phyloP scores from a whole-genome alignment of 1,284 basidiomycete genomes.

The Ustilago tritici region DNA sequence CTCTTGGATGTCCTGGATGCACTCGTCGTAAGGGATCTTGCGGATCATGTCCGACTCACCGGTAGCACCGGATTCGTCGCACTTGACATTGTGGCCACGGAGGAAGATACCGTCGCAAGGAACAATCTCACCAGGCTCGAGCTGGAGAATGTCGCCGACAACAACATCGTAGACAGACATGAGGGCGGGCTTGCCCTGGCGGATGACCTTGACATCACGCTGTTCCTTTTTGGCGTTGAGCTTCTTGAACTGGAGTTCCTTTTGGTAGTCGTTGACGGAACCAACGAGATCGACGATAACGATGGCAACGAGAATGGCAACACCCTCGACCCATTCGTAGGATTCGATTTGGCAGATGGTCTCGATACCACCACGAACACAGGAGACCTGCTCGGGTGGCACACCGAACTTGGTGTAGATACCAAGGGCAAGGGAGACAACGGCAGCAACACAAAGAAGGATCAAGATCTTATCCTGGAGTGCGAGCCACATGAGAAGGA shows the following conservation, averaged over 20 bases:
- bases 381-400: constrained; percentile 73
- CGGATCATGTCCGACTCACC: constrained; percentile 96
- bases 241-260: constrained; percentile 92
- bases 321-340: constrained; percentile 96
- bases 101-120: constrained; percentile 96
- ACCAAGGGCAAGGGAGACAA: constrained; percentile 91
- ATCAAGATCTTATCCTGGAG: constrained; percentile 95
- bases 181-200: constrained; percentile 86
- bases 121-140: constrained; percentile 95
- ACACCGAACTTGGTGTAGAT: constrained; percentile 89
- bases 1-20: constrained; percentile 73
- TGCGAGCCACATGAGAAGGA: constrained; percentile 91
- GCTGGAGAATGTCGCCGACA: constrained; percentile 89
- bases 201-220: constrained; percentile 89
- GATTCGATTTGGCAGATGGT: constrained; percentile 47
- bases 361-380: constrained; percentile 68
- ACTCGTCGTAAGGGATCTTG: constrained; percentile 85
- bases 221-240: constrained; percentile 97
- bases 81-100: constrained; percentile 90
- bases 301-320: constrained; percentile 93
- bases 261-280: constrained; percentile 93
- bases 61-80: constrained; percentile 95
- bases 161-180: constrained; percentile 82
- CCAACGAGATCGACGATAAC: constrained; percentile 75
- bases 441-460: constrained; percentile 88